Percentiles rank a stretch among this genome's conserved stretches.
phyloP scores from a whole-genome alignment of 306 rosid genomes.

The Vigna unguiculata region DNA sequence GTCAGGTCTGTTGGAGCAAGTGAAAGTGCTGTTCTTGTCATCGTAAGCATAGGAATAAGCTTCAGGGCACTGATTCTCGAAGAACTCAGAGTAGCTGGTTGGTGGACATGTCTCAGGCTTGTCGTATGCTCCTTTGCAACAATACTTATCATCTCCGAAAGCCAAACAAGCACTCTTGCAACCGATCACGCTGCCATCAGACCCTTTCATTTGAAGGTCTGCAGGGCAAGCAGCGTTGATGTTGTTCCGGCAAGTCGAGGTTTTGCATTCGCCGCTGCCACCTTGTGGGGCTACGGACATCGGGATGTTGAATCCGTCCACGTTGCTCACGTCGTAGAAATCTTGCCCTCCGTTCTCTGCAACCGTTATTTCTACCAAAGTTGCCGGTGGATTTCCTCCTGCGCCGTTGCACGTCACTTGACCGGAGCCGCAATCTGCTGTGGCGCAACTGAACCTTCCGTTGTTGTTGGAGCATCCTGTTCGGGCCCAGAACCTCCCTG shows the following conservation, averaged over 20 bases:
- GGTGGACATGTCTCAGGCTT: background rate
- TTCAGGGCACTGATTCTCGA: slow-evolving; percentile 6
- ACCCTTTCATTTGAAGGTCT: background rate
- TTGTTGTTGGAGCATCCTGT: background rate
- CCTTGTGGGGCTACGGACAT: background rate
- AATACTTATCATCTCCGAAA: slow-evolving; percentile 35
- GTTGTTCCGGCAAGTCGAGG: background rate
- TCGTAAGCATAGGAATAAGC: slow-evolving; percentile 29
- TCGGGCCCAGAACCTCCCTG: background rate
- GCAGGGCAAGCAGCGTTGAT: slow-evolving; percentile 31
- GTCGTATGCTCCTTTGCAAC: slow-evolving; percentile 26
- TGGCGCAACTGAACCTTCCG: slow-evolving; percentile 44
- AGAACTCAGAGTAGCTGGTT: slow-evolving; percentile 26
- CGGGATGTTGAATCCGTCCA: slow-evolving; percentile 14
- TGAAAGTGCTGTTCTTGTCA: slow-evolving; percentile 45
- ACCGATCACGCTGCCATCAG: slow-evolving; percentile 38
- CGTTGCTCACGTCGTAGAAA: slow-evolving; percentile 35
- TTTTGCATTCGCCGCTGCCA: background rate
- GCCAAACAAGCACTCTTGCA: slow-evolving; percentile 51
- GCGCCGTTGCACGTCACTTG: background rate
- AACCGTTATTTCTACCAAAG: slow-evolving; percentile 32
- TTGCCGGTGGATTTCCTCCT: slow-evolving; percentile 30
- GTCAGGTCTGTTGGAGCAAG: slow-evolving; percentile 36
- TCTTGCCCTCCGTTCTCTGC: slow-evolving; percentile 28
- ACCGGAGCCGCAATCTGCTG: slow-evolving; percentile 46